Evolutionary conservation across 352 stramenopile genomes (phyloP).

Genomic region (Pythium pyrilobum): DNA sequence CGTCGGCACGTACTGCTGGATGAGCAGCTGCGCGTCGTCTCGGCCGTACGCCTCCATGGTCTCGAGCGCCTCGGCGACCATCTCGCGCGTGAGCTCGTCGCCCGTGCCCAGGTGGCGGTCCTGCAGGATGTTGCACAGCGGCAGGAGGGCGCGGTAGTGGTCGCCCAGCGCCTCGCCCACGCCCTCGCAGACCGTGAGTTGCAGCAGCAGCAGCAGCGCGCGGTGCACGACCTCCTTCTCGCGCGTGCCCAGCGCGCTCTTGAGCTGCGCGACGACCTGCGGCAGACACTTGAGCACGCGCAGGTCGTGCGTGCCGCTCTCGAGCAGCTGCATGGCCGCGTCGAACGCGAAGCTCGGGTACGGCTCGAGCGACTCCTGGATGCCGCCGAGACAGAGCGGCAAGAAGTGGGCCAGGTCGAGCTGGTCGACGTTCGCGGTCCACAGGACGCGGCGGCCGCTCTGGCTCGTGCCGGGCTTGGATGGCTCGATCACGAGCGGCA

Average conservation of each 20-base stretch:
- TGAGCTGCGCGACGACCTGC: conserved; percentile 55
- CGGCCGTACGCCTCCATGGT: conserved; percentile 66
- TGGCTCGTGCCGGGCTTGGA: conserved; percentile 3
- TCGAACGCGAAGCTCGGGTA: conserved; percentile 71
- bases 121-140: conserved; percentile 79
- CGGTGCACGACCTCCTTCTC: conserved; percentile 62
- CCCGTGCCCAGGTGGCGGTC: conserved; percentile 71
- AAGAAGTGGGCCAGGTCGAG: conserved; percentile 65
- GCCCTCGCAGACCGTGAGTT: conserved; percentile 62
- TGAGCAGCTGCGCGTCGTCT: conserved; percentile 59
- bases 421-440: conserved; percentile 49
- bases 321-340: conserved; percentile 55
- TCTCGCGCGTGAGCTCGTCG: conserved; percentile 45
- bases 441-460: conserved; percentile 43
- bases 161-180: conserved; percentile 57
- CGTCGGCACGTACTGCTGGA: conserved; percentile 73
- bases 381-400: conserved; percentile 62
- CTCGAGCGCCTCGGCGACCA: conserved; percentile 65
- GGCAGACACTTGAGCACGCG: conserved; percentile 53
- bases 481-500: conserved; percentile 53
- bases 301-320: conserved; percentile 36
- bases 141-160: conserved; percentile 69
- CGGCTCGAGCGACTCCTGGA: conserved; percentile 72
- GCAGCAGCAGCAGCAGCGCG: conserved; percentile 66
- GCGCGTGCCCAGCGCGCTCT: conserved; percentile 53